A percentile compares a stretch with the other conserved stretches of the same genome.
Evolutionary conservation across 2,329 filamentous ascomycete genomes (phyloP).

Genomic region (Claviceps quebecensis): DNA sequence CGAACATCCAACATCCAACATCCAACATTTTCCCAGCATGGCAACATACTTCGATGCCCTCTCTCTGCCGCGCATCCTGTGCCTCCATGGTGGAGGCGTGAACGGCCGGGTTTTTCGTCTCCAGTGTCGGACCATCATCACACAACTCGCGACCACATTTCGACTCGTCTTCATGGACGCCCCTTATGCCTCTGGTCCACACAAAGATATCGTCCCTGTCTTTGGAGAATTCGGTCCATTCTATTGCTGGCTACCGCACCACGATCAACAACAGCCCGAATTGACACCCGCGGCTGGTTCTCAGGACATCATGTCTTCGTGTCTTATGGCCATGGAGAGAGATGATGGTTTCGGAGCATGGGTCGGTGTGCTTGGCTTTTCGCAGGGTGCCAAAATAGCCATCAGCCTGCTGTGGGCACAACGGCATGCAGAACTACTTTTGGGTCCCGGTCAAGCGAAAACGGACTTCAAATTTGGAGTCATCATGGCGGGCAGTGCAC

Average conservation of each 20-base stretch:
- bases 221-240: slow-evolving; percentile 57
- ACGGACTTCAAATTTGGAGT: slow-evolving; percentile 21
- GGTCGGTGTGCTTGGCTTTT: slow-evolving; percentile 51
- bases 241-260: slow-evolving; percentile 46
- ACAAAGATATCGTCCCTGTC: slow-evolving; percentile 47
- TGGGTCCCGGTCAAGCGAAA: neutral
- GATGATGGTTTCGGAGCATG: slow-evolving; percentile 43
- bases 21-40: neutral
- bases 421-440: slow-evolving; percentile 15
- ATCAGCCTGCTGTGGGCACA: slow-evolving; percentile 50
- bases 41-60: slow-evolving; percentile 5
- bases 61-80: slow-evolving; percentile 53
- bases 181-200: slow-evolving; percentile 48
- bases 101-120: slow-evolving; percentile 55
- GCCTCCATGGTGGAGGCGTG: slow-evolving; percentile 67
- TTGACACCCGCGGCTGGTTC: slow-evolving; percentile 34
- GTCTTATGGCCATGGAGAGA: slow-evolving; percentile 32
- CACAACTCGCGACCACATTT: slow-evolving; percentile 40
- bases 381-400: slow-evolving; percentile 49
- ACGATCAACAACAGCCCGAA: slow-evolving; percentile 25
- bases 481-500: slow-evolving; percentile 21
- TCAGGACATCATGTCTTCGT: slow-evolving; percentile 24
- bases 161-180: slow-evolving; percentile 61
- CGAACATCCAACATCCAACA: too few species aligned
- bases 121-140: slow-evolving; percentile 45